Conservation (phyloP, 129 eudicot genomes). For the carrot (Daucus carota) region DNA sequence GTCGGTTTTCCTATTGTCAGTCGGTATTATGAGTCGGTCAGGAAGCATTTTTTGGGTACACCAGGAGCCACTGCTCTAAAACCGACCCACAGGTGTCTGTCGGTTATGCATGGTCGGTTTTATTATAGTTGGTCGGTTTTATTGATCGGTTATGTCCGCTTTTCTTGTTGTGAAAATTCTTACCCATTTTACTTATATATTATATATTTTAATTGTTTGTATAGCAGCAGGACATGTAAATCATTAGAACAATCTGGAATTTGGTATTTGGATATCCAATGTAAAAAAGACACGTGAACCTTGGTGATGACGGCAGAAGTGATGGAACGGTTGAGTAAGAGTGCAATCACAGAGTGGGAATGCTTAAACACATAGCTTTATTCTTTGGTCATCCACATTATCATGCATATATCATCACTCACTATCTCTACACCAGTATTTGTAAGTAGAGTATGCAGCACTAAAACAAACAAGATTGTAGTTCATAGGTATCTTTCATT, state of each 20-base stretch:
- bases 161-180: too few species aligned
- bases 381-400: conserved; percentile 24
- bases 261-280: neutral
- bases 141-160: too few species aligned
- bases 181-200: too few species aligned
- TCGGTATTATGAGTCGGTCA: too few species aligned
- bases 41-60: too few species aligned
- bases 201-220: too few species aligned
- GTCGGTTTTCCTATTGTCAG: too few species aligned
- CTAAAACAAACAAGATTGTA: conserved; percentile 41
- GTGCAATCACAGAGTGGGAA: conserved; percentile 34
- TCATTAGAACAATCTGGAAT: neutral
- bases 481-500: conserved; percentile 54
- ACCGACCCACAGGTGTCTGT: too few species aligned
- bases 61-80: too few species aligned
- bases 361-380: conserved; percentile 29
- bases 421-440: conserved; percentile 23
- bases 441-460: conserved; percentile 20
- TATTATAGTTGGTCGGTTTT: too few species aligned
- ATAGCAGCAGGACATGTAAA: too few species aligned
- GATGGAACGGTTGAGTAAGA: conserved; percentile 56
- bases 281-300: conserved; percentile 34
- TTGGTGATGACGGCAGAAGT: conserved; percentile 57
- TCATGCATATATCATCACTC: conserved; percentile 39
- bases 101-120: too few species aligned